These are phyloP conservation scores for Aspergillus latus DNA, from an alignment of 2,329 filamentous ascomycete species.

Conservation along the genomic window DNA sequence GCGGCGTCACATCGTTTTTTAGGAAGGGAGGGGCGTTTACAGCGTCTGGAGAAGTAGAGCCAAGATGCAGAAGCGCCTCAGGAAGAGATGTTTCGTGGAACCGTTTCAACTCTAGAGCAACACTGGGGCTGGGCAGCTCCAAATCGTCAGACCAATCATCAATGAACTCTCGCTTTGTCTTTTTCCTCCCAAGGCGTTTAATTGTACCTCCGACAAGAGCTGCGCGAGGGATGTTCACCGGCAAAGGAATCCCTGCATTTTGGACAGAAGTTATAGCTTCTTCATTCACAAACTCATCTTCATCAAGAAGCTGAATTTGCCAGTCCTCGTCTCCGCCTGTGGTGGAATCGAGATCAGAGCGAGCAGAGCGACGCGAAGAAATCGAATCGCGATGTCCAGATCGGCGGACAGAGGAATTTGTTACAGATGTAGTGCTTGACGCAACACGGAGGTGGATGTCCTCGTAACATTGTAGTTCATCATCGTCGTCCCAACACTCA, in stretches of 20 bases:
- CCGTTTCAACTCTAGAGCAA: constrained; percentile 63
- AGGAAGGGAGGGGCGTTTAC: constrained; percentile 33
- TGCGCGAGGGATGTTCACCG: constrained; percentile 79
- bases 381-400: constrained; percentile 67
- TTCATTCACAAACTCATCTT: constrained; percentile 78
- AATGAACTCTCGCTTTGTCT: constrained; percentile 69
- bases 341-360: constrained; percentile 76
- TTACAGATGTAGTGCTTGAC: constrained; percentile 48
- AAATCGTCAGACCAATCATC: constrained; percentile 82
- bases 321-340: constrained; percentile 78
- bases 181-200: constrained; percentile 77
- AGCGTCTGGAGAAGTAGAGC: constrained; percentile 45
- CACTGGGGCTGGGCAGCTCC: constrained; percentile 62
- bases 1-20: constrained; percentile 40
- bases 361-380: constrained; percentile 78
- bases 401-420: constrained; percentile 43
- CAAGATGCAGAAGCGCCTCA: constrained; percentile 67
- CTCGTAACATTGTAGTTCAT: constrained; percentile 48
- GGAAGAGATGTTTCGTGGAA: constrained; percentile 63
- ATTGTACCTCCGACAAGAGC: constrained; percentile 91
- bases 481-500: constrained; percentile 53
- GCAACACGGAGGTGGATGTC: constrained; percentile 47
- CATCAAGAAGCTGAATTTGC: constrained; percentile 78
- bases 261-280: constrained; percentile 87
- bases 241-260: constrained; percentile 87